These are phyloP conservation scores for Zea luxurians DNA, from an alignment of 176 grass and related monocot species.

Conservation along the genomic window DNA sequence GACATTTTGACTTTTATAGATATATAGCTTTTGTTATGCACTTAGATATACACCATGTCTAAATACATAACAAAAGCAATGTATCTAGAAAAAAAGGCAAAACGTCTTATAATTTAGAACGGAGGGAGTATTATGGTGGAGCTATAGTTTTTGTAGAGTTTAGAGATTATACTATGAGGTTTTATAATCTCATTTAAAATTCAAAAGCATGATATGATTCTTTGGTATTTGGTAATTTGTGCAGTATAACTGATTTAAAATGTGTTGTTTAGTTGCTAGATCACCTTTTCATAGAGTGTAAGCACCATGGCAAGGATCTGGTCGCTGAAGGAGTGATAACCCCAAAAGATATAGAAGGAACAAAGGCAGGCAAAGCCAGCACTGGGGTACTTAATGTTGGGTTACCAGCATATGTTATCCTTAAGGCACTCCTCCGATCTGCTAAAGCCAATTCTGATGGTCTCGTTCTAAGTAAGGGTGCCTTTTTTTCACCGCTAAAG, in stretches of 20 bases:
- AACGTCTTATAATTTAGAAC: neutral
- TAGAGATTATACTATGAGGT: neutral
- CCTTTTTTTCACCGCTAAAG: neutral
- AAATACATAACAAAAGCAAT: neutral
- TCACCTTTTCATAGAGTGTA: constrained; percentile 74
- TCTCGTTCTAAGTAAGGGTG: constrained; percentile 59
- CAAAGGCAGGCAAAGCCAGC: constrained; percentile 59
- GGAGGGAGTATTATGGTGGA: neutral
- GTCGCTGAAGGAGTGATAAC: constrained; percentile 75
- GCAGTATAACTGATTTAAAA: constrained; percentile 33
- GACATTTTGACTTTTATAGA: neutral
- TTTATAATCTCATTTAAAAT: constrained; percentile 14
- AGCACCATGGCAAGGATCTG: constrained; percentile 62
- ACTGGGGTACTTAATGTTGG: constrained; percentile 65
- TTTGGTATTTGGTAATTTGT: neutral
- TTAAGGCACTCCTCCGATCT: constrained; percentile 72
- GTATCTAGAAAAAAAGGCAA: neutral
- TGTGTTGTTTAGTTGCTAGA: constrained; percentile 73
- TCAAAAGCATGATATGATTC: neutral
- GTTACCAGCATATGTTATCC: constrained; percentile 83
- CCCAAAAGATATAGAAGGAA: constrained; percentile 74
- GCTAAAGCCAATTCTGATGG: constrained; percentile 63
- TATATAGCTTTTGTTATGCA: neutral
- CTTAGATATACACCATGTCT: neutral
- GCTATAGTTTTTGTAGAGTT: constrained; percentile 11